Base-by-base conservation (phyloP, 192 early-diverging fungal species). In the Rhizophagus clarus region DNA sequence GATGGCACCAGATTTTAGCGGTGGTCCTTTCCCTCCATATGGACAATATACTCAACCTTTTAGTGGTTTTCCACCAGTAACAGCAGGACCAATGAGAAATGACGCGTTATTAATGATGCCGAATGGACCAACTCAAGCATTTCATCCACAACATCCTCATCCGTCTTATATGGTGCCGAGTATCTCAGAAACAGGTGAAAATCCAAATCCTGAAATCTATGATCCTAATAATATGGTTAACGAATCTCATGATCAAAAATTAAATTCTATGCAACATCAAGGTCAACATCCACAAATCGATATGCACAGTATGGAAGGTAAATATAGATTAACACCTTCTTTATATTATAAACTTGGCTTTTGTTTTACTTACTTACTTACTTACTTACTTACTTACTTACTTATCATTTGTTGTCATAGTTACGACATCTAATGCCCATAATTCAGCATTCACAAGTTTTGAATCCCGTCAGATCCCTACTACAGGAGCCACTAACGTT, bases 101-200 rank as follows among this genome's bases (percentile, higher is more conserved):
- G 75, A 64, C 17, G 37, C 61, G 8, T 51, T 77, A 78, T 51
- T 78, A 29, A 78, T 78, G 32, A 78, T 78, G 76, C 76, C 76
- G 40, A 78, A 78, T 51, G 40, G 56, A 45, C 76, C 61, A 69
- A 68, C 68, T 31, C 37, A 78, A 29, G 63, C 76, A 20, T 77
- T 81, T 24, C 77, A 81, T 37, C 73, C 75, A 61, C 67, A 73
- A 26, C 79, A 75, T 75, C 81, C 79, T 45, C 81, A 80, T 32
- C 81, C 82, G n/a, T 80, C 77, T 29, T 84, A 86, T 74, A 82
- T 85, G 82, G 80, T 85, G 3, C 83, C 83, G 31, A 82, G 80
- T n/a, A 86, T 86, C 76, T 77, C 80, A 66, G 85, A 84, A 31
- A 74, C 81, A 20, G 80, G 79, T 60, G 83, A 84, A 79, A 79